Evolutionary conservation across 768 basidiomycete species (phyloP).

Genomic region (Dictyophora rubrovolvata): DNA sequence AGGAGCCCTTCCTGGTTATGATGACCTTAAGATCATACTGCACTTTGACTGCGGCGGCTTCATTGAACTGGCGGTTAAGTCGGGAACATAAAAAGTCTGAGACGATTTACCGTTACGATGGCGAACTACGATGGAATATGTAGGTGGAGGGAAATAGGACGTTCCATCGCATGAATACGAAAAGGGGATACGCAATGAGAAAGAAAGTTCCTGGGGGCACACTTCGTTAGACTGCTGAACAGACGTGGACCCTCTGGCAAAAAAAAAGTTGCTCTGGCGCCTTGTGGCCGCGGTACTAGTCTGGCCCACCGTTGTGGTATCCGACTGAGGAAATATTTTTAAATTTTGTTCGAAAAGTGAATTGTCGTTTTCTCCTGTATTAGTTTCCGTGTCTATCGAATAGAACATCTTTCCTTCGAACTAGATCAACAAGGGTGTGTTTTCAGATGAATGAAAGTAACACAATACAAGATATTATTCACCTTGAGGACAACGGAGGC

Average conservation of each 20-base stretch:
- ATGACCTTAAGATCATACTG: conserved; percentile 4
- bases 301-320: neutral
- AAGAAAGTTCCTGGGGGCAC: conserved; percentile 1
- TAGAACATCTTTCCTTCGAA: neutral
- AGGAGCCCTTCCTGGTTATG: neutral
- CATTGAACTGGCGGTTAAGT: neutral
- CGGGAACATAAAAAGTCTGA: neutral
- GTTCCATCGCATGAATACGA: neutral
- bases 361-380: neutral
- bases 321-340: neutral
- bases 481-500: conserved; percentile 59
- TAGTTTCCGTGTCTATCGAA: neutral
- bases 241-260: neutral
- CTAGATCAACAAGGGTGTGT: neutral
- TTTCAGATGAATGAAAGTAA: neutral
- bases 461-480: conserved; percentile 9
- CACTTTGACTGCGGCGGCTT: neutral
- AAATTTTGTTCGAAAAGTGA: neutral
- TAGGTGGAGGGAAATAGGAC: neutral
- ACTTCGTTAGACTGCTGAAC: neutral
- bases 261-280: neutral
- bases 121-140: neutral
- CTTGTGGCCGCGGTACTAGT: neutral
- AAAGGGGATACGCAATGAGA: neutral
- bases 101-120: neutral